Base-by-base conservation (phyloP, 148 eudicot genomes). In the Agrostemma githago region DNA sequence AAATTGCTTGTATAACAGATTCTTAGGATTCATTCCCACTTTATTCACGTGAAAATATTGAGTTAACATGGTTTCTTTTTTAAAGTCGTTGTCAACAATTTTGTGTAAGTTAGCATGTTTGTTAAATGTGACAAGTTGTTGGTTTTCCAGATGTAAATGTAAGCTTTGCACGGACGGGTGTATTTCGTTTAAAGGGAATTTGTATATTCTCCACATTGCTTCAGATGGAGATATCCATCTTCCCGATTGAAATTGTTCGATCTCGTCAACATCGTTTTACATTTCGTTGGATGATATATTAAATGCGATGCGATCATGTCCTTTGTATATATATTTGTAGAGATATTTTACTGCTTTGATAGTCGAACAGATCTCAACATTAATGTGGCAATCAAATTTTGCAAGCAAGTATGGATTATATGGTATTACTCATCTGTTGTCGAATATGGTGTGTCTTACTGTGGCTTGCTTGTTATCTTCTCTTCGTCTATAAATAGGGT, bases 401-500 rank as follows among this genome's bases (percentile, higher is more conserved):
- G 38, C 67, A 3, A 79, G 37, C 3, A 81, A 16, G 42, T 66
- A 76, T 5, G 80, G 71, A 48, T 76, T 74, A 34, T 80, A 80
- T 3, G 84, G 86, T 4, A 80, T 59, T 0, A 80, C 80, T 73
- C 78, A 85, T 5, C 75, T 10, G 16, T 76, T 84, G 46, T 82
- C 73, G 0, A 84, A 16, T 0, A 0, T 34, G 0, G 3, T 4
- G 1, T n/a, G 40, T 2, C 79, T 8, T 1, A 79, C 64, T 3
- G 14, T 2, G 0, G 58, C 70, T 0, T 1, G 59, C 19, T 7
- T 63, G 0, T 57, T 68, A 60, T 41, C 65, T 6, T 80, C 14
- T 37, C 78, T 42, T 60, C 83, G 62, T 41, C 48, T 42, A 56
- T 82, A 82, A 0, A 78, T 56, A 0, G 83, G 89, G 21, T 82